phyloP scores from a whole-genome alignment of 495 filamentous ascomycete genomes.

The Astrocystis sublimbata region DNA sequence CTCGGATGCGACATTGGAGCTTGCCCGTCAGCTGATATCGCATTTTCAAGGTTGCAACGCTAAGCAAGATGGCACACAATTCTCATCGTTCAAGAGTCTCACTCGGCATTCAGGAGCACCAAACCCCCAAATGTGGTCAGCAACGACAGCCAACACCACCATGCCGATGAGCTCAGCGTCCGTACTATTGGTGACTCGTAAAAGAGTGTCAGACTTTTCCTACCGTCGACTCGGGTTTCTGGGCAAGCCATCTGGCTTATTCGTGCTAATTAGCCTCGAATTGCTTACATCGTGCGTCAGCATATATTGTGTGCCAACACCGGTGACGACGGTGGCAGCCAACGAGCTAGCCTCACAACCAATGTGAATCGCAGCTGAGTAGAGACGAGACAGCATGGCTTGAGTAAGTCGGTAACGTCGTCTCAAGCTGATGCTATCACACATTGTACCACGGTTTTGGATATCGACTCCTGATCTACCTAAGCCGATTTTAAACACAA shows the following conservation, averaged over 20 bases:
- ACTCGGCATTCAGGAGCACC: slow-evolving; percentile 4
- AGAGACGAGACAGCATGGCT: neutral
- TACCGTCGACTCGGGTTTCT: slow-evolving; percentile 1
- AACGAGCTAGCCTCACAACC: neutral
- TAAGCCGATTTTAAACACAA: neutral
- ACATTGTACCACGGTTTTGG: neutral
- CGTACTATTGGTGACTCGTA: slow-evolving; percentile 3
- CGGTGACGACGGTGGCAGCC: neutral
- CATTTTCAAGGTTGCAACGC: slow-evolving; percentile 8
- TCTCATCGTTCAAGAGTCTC: neutral
- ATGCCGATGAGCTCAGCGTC: neutral
- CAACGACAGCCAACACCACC: slow-evolving; percentile 4
- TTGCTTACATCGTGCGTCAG: slow-evolving; percentile 11
- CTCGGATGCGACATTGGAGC: slow-evolving; percentile 9
- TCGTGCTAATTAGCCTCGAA: neutral
- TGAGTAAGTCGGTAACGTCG: neutral
- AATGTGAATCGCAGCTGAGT: neutral
- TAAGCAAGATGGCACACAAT: neutral
- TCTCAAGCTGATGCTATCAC: no score
- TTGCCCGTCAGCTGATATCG: slow-evolving; percentile 5
- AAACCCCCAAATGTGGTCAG: slow-evolving; percentile 9
- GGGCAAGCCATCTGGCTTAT: no score
- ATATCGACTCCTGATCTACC: neutral
- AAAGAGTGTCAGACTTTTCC: slow-evolving; percentile 7
- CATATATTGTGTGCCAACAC: neutral